Base-by-base conservation (phyloP, 805 yeast species). In the Cephaloascus fragrans region DNA sequence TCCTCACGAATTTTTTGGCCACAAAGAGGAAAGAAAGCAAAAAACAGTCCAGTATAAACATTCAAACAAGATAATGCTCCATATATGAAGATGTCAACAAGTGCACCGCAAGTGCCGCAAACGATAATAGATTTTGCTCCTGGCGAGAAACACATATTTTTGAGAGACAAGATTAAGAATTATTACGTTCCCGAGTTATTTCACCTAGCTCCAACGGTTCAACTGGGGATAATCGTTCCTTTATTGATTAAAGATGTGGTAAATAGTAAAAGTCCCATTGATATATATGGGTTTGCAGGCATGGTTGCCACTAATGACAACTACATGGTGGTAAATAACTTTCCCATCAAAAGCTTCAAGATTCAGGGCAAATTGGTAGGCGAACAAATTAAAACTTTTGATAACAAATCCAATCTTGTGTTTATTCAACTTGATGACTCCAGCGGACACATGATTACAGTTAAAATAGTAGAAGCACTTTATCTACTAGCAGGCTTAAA, bases 341-440 rank as follows among this genome's bases (percentile, higher is more conserved):
- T 71, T 49, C 79, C 79, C 0, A 37, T 72, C 2, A 44, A 50
- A 16, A 46, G 46, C 17, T 46, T 73, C 0, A 44, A 46, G 12
- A 41, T 73, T 0, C 36, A 52, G 28, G 79, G 77, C 0, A 47
- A 51, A 14, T 49, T 70, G 3, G 44, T 54, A 2, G 60, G 61
- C 20, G 63, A 56, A 32, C 37, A 19, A 37, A 46, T 43, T 32
- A 51, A 38, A 41, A 48, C 47, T 43, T 38, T 41, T 18, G 39
- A 18, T 1, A 41, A 41, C 12, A 36, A 41, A 9, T 40, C 43
- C 9, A 56, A 52, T 17, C 45, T 38, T 32, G 35, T 52, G n/a
- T 33, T 53, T 5, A 38, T 52, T 34, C 40, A 39, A 6, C 16
- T 56, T 2, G 59, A 56, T 44, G 68, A 62, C 43, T 51, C 60